Evolutionary conservation across 345 rosid species (phyloP).

Genomic region (rapeseed (Brassica napus)): DNA sequence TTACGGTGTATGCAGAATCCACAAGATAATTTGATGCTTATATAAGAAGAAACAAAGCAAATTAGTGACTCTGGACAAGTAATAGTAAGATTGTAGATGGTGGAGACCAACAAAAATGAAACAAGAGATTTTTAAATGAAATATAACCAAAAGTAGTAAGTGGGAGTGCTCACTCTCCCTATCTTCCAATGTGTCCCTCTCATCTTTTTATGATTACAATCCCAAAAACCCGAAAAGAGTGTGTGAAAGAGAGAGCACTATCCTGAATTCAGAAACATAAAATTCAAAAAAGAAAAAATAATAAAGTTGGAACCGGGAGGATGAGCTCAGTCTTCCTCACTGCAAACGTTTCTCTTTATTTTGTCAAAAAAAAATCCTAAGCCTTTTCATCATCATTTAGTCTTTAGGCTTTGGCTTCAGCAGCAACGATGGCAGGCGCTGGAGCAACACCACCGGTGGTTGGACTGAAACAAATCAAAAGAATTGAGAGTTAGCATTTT

Average conservation of each 20-base stretch:
- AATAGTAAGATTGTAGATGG: background rate
- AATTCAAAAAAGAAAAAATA: conserved; percentile 10
- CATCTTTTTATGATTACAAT: background rate
- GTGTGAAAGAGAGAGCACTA: background rate
- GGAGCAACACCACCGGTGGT: conserved; percentile 93
- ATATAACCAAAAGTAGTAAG: conserved; percentile 23
- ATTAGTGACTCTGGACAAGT: too few species aligned
- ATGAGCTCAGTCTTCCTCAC: conserved; percentile 24
- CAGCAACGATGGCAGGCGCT: conserved; percentile 47
- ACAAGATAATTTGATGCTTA: too few species aligned
- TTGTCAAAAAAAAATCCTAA: conserved; percentile 35
- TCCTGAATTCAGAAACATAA: conserved; percentile 28
- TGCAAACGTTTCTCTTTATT: conserved; percentile 24
- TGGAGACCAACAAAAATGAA: background rate
- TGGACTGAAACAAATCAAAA: conserved; percentile 55
- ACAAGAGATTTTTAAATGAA: background rate
- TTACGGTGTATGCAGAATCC: too few species aligned
- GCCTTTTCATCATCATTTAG: conserved; percentile 17
- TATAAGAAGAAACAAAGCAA: background rate
- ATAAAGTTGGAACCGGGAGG: conserved; percentile 30
- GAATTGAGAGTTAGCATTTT: background rate
- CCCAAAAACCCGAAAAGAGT: background rate
- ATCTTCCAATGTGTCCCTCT: background rate
- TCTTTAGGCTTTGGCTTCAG: conserved; percentile 28
- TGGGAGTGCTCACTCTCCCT: conserved; percentile 22